phyloP scores from a whole-genome alignment of 139 green algal species.

The Chlamydomonas sphaeroides region DNA sequence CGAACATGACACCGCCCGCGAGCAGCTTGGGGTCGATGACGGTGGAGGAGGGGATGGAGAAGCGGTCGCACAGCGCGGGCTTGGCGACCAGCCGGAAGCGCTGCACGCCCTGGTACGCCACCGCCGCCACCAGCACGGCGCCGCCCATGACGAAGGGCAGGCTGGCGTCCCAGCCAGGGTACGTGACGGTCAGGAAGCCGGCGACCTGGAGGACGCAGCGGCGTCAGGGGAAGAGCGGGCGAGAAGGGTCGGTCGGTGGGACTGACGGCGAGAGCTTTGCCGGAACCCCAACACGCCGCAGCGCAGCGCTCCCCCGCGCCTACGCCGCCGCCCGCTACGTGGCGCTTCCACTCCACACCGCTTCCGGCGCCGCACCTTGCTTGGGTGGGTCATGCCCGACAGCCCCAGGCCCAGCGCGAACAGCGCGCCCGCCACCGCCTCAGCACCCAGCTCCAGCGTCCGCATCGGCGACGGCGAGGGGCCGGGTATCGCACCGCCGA shows the following conservation, averaged over 20 bases:
- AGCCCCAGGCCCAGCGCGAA: slow-evolving; percentile 78
- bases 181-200: slow-evolving; percentile 52
- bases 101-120: slow-evolving; percentile 48
- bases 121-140: slow-evolving; percentile 70
- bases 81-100: slow-evolving; percentile 17
- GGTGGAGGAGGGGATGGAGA: slow-evolving; percentile 58
- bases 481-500: not conserved
- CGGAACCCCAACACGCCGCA: too few species aligned
- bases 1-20: slow-evolving; percentile 77
- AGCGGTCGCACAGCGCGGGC: slow-evolving; percentile 27
- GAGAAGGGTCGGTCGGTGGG: too few species aligned
- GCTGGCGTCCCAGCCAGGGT: slow-evolving; percentile 64
- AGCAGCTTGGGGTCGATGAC: slow-evolving; percentile 74
- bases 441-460: slow-evolving; percentile 3
- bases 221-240: too few species aligned
- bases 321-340: too few species aligned
- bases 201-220: slow-evolving; percentile 19
- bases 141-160: slow-evolving; percentile 84
- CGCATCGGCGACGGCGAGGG: not conserved
- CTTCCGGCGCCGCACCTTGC: slow-evolving; percentile 73
- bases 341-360: too few species aligned
- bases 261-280: too few species aligned
- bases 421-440: slow-evolving; percentile 60
- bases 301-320: too few species aligned
- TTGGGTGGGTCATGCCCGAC: slow-evolving; percentile 76